Conservation (phyloP, 1,284 basidiomycete species). For the Phellopilus nigrolimitatus region DNA sequence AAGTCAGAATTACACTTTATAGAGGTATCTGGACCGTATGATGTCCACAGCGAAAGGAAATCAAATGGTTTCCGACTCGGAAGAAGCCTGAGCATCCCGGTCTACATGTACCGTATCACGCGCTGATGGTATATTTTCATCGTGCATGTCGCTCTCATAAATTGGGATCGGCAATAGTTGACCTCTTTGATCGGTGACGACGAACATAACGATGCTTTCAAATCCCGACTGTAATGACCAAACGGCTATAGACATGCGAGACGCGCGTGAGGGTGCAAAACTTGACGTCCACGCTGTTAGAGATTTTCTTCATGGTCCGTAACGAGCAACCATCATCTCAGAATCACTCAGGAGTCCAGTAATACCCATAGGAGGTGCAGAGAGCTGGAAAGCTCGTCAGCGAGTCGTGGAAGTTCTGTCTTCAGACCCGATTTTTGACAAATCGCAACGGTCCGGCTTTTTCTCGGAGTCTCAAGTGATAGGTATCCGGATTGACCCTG, state of each 20-base stretch:
- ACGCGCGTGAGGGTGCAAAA: slow-evolving; percentile 38
- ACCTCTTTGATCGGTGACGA: too few species aligned
- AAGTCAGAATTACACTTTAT: too few species aligned
- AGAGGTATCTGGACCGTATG: too few species aligned
- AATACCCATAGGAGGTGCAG: slow-evolving; percentile 37
- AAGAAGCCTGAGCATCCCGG: too few species aligned
- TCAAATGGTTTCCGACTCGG: too few species aligned
- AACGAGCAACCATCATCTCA: not conserved
- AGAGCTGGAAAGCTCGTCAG: slow-evolving; percentile 44
- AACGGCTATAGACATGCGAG: slow-evolving; percentile 46
- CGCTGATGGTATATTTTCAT: too few species aligned
- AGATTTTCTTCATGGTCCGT: slow-evolving; percentile 47
- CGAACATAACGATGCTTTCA: too few species aligned
- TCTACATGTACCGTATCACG: too few species aligned
- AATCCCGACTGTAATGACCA: slow-evolving; percentile 27
- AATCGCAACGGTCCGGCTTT: slow-evolving; percentile 43
- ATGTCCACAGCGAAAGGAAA: too few species aligned
- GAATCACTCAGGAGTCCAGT: not conserved
- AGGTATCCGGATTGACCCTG: not conserved
- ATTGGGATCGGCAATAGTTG: too few species aligned
- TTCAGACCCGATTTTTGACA: slow-evolving; percentile 61
- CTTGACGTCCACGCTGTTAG: slow-evolving; percentile 39
- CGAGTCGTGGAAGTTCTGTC: slow-evolving; percentile 47
- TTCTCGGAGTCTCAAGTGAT: not conserved
- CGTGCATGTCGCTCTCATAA: too few species aligned